Conservation (phyloP, 305 asterid genomes). For the Nicotiana rustica region DNA sequence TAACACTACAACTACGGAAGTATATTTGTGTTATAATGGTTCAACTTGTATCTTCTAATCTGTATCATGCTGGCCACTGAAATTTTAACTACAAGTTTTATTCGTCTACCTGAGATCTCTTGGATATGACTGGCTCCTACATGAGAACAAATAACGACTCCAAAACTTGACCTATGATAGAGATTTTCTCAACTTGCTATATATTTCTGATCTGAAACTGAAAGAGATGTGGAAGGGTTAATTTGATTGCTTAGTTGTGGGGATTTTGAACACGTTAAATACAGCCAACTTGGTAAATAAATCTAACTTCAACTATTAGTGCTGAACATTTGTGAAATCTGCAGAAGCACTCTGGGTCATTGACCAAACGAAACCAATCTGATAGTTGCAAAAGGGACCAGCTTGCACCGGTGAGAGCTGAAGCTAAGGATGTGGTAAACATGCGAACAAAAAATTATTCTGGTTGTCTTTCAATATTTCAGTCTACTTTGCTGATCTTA, state of each 20-base stretch:
- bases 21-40: background rate
- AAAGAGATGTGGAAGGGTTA: slow-evolving; percentile 24
- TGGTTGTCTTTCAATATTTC: slow-evolving; percentile 21
- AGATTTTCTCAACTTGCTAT: slow-evolving; percentile 16
- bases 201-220: slow-evolving; percentile 24
- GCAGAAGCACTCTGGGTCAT: slow-evolving; percentile 66
- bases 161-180: slow-evolving; percentile 5
- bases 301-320: slow-evolving; percentile 22
- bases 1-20: background rate
- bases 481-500: slow-evolving; percentile 23
- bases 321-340: slow-evolving; percentile 40
- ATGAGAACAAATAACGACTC: slow-evolving; percentile 9
- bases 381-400: slow-evolving; percentile 56
- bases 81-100: background rate
- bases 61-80: background rate
- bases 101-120: background rate
- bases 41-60: slow-evolving; percentile 17
- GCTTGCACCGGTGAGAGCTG: slow-evolving; percentile 54
- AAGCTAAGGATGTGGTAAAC: slow-evolving; percentile 68
- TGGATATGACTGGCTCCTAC: slow-evolving; percentile 4
- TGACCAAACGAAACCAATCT: slow-evolving; percentile 64
- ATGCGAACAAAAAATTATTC: slow-evolving; percentile 34
- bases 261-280: slow-evolving; percentile 23
- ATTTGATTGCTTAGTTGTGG: slow-evolving; percentile 14
- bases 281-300: slow-evolving; percentile 12